Evolutionary conservation across 805 yeast genomes (phyloP).

Genomic region (Candida parachauliodes): DNA sequence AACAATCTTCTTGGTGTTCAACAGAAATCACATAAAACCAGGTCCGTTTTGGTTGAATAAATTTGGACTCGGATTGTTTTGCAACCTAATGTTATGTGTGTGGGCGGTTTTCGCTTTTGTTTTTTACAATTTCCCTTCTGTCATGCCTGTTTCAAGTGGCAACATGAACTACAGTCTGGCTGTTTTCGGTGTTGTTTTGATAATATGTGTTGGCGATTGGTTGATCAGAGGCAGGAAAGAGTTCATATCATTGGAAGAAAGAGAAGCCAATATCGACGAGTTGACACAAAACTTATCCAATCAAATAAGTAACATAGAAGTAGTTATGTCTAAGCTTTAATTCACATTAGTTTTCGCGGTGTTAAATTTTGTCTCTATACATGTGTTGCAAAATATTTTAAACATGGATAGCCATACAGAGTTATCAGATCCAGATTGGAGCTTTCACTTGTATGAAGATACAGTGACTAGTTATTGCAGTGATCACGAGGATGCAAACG

Average conservation of each 20-base stretch:
- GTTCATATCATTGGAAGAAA: slow-evolving; percentile 19
- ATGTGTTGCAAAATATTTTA: slow-evolving; percentile 4
- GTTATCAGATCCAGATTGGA: slow-evolving; percentile 1
- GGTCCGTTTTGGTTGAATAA: slow-evolving; percentile 54
- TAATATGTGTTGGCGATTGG: slow-evolving; percentile 53
- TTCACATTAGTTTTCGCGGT: background rate
- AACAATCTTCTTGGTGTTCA: slow-evolving; percentile 42
- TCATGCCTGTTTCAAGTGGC: slow-evolving; percentile 56
- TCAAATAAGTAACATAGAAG: slow-evolving; percentile 21
- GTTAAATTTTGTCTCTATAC: no score
- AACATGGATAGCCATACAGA: background rate
- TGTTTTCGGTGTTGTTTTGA: slow-evolving; percentile 33
- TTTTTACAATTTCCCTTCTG: slow-evolving; percentile 63
- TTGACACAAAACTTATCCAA: slow-evolving; percentile 22
- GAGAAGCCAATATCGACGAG: slow-evolving; percentile 17
- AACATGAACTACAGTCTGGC: slow-evolving; percentile 66
- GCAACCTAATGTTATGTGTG: slow-evolving; percentile 46
- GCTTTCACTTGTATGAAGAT: slow-evolving; percentile 8
- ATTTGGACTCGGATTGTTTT: slow-evolving; percentile 51
- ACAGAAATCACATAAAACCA: slow-evolving; percentile 44
- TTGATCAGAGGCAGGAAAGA: slow-evolving; percentile 29
- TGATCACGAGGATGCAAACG: background rate
- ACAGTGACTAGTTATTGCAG: background rate
- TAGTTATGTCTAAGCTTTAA: slow-evolving; percentile 13
- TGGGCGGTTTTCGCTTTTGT: slow-evolving; percentile 61